These are phyloP conservation scores for Turritis glabra DNA, from an alignment of 345 rosid genomes.

Conservation along the genomic window DNA sequence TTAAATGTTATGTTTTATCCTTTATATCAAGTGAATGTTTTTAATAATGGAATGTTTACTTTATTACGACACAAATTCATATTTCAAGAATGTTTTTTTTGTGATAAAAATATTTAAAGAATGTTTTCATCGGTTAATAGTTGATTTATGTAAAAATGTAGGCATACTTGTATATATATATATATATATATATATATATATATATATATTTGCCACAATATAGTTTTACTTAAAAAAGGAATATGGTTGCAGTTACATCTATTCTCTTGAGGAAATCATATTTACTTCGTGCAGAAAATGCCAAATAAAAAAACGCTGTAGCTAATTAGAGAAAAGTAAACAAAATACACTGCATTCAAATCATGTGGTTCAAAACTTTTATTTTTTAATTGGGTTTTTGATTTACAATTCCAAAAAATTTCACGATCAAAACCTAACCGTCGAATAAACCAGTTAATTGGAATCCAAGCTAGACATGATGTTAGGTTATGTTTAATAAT, in stretches of 20 bases:
- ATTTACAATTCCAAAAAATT: neutral
- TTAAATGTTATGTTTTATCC: slow-evolving; percentile 16
- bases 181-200: too few relatives aligned
- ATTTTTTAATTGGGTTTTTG: neutral
- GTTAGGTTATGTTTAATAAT: neutral
- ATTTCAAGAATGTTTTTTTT: too few relatives aligned
- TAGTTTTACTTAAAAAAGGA: neutral
- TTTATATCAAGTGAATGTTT: slow-evolving; percentile 7
- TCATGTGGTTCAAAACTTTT: neutral
- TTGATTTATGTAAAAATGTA: neutral
- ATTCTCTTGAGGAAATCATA: neutral
- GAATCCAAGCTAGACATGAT: neutral
- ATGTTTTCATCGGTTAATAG: neutral
- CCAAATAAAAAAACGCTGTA: too few relatives aligned
- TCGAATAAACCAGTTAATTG: neutral
- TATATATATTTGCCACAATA: too few relatives aligned
- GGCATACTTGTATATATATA: neutral
- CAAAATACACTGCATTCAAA: neutral
- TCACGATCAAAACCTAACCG: neutral
- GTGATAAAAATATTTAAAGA: neutral
- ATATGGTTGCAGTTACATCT: neutral
- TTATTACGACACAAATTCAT: too few relatives aligned
- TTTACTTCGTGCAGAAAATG: too few relatives aligned
- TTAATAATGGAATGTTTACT: neutral
- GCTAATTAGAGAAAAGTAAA: too few relatives aligned